A percentile compares a stretch with the other conserved stretches of the same genome.
Conservation (phyloP, 169 alveolate species). For the Cryptosporidium canis region DNA sequence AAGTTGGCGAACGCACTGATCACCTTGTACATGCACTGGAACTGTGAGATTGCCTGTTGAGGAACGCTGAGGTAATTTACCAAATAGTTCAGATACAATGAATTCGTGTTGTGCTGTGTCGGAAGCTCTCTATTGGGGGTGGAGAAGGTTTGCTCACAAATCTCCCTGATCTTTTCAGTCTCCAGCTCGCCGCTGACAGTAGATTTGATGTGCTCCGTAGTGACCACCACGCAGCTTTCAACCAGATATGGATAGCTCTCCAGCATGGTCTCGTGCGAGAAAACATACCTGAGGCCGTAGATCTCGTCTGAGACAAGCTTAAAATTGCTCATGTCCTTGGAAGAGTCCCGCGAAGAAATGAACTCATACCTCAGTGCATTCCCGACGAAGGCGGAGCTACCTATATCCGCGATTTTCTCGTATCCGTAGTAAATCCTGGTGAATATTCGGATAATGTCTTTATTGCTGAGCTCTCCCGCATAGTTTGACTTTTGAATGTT, state of each 20-base stretch:
- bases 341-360: conserved; percentile 8
- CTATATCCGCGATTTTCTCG: conserved; percentile 9
- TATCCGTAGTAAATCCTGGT: not conserved
- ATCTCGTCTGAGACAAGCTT: conserved; percentile 7
- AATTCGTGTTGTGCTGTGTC: not conserved
- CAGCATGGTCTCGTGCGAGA: conserved; percentile 1
- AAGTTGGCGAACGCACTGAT: not conserved
- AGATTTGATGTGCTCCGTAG: not conserved
- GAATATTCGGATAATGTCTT: conserved; percentile 4
- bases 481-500: conserved; percentile 33
- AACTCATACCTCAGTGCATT: conserved; percentile 35
- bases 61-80: conserved; percentile 56
- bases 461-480: not conserved
- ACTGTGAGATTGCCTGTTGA: not conserved
- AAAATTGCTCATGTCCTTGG: conserved; percentile 20
- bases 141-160: conserved; percentile 28
- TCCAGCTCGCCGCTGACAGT: not conserved
- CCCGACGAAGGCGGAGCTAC: conserved; percentile 57
- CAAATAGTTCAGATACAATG: conserved; percentile 30
- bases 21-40: conserved; percentile 16
- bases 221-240: not conserved
- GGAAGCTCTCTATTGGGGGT: conserved; percentile 8
- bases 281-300: conserved; percentile 19
- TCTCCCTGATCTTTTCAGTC: not conserved
- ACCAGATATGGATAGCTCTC: conserved; percentile 25